These are phyloP conservation scores for Cornus controversa DNA, from an alignment of 148 eudicot species.

Conservation along the genomic window DNA sequence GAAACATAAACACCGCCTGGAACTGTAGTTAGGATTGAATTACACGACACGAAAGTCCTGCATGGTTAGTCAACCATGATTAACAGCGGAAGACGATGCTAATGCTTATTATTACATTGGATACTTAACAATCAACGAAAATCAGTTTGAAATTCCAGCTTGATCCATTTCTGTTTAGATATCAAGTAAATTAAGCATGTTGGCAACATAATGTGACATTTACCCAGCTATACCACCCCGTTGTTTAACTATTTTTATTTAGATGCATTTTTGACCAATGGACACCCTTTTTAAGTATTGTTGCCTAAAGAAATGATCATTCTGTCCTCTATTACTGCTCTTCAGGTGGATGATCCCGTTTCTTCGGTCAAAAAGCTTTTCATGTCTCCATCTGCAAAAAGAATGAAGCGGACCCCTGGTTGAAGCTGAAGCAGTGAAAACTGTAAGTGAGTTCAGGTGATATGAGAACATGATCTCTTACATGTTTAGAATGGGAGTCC, in stretches of 20 bases:
- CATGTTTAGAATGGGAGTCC: background rate
- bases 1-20: background rate
- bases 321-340: conserved; percentile 7
- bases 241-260: background rate
- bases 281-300: background rate
- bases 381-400: conserved; percentile 57
- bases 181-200: background rate
- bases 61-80: background rate
- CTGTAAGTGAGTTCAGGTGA: background rate
- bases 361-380: conserved; percentile 69
- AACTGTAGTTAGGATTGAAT: background rate
- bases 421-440: conserved; percentile 26
- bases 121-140: background rate
- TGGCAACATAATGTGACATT: background rate
- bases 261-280: background rate
- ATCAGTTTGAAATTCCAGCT: background rate
- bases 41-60: background rate
- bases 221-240: background rate
- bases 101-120: background rate
- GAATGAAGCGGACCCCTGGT: conserved; percentile 36
- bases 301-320: background rate
- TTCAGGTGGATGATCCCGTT: conserved; percentile 92
- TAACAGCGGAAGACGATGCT: background rate
- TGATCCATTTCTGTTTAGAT: too few species aligned
- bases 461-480: background rate